A percentile compares a stretch with the other conserved stretches of the same genome.
Conservation (phyloP, 495 filamentous ascomycete species). For the Copromyces sp. region DNA sequence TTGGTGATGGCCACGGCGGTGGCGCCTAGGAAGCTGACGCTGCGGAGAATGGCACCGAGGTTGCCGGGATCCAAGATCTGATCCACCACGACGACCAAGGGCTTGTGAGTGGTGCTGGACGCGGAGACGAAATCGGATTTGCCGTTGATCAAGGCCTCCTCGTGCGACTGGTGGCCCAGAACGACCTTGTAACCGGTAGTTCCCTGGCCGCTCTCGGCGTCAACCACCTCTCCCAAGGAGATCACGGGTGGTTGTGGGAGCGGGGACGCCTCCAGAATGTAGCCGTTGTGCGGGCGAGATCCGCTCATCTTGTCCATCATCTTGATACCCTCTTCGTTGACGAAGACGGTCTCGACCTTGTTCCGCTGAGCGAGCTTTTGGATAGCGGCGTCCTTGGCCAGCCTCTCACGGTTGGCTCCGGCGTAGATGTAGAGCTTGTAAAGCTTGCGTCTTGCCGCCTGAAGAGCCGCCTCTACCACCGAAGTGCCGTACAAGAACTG, state of each 20-base stretch:
- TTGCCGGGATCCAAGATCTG: slow-evolving; percentile 85
- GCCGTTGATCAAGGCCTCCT: slow-evolving; percentile 65
- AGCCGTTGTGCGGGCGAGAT: slow-evolving; percentile 85
- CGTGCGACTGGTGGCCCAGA: slow-evolving; percentile 57
- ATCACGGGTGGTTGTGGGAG: slow-evolving; percentile 64
- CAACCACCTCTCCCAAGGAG: slow-evolving; percentile 39
- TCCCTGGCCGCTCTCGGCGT: slow-evolving; percentile 22
- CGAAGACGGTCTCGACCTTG: slow-evolving; percentile 42
- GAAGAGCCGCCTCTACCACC: slow-evolving; percentile 73
- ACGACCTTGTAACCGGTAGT: slow-evolving; percentile 40
- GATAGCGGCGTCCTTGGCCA: slow-evolving; percentile 33
- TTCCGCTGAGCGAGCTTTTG: slow-evolving; percentile 48
- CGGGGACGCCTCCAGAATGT: slow-evolving; percentile 77
- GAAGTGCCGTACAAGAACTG: slow-evolving; percentile 84
- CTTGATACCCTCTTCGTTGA: slow-evolving; percentile 40
- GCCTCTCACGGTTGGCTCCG: slow-evolving; percentile 37
- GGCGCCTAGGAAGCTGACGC: slow-evolving; percentile 76
- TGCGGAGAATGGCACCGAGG: slow-evolving; percentile 77
- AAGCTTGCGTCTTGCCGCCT: slow-evolving; percentile 53
- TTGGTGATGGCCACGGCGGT: slow-evolving; percentile 62
- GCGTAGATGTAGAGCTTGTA: slow-evolving; percentile 77
- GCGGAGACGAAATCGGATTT: slow-evolving; percentile 32
- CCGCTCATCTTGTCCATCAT: slow-evolving; percentile 74
- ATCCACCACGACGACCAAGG: slow-evolving; percentile 72
- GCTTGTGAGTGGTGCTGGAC: slow-evolving; percentile 44